Evolutionary conservation across 495 filamentous ascomycete species (phyloP).

Genomic region (Cercophora sp.): DNA sequence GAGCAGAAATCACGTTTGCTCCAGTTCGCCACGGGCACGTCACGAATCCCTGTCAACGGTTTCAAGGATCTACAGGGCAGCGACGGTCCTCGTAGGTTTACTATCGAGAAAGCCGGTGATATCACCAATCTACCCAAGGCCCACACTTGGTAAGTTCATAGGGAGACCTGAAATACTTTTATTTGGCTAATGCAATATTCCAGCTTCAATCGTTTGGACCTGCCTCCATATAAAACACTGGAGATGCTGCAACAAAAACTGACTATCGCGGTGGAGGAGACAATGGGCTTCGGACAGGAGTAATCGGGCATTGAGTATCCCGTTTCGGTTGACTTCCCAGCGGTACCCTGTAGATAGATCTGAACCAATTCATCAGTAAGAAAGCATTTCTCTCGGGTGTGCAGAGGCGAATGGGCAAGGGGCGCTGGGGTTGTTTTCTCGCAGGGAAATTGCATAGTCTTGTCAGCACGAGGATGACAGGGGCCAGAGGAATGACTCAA

Average conservation of each 20-base stretch:
- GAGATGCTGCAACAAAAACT: constrained; percentile 83
- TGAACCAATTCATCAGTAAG: neutral
- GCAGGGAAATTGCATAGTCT: no score
- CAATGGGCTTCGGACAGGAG: constrained; percentile 98
- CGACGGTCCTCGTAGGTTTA: constrained; percentile 92
- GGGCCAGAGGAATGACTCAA: no score
- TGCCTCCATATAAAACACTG: constrained; percentile 87
- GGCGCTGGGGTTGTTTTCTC: neutral
- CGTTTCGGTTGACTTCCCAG: constrained; percentile 1
- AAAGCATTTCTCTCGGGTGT: neutral
- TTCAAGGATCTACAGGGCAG: constrained; percentile 99
- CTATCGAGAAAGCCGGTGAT: constrained; percentile 96
- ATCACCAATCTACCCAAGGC: constrained; percentile 86
- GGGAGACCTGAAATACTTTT: no score
- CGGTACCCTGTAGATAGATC: constrained; percentile 9
- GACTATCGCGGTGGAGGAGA: constrained; percentile 96
- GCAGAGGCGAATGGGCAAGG: neutral
- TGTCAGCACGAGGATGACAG: no score
- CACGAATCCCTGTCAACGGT: constrained; percentile 96
- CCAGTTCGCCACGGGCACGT: constrained; percentile 97
- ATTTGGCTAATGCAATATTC: no score
- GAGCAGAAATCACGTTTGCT: constrained; percentile 96
- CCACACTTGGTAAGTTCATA: constrained; percentile 82
- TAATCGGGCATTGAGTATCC: constrained; percentile 33
- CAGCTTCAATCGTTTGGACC: constrained; percentile 96